Percentiles rank a stretch among this genome's conserved stretches.
Evolutionary conservation across 345 rosid genomes (phyloP).

Genomic region (Crucihimalaya himalaica): DNA sequence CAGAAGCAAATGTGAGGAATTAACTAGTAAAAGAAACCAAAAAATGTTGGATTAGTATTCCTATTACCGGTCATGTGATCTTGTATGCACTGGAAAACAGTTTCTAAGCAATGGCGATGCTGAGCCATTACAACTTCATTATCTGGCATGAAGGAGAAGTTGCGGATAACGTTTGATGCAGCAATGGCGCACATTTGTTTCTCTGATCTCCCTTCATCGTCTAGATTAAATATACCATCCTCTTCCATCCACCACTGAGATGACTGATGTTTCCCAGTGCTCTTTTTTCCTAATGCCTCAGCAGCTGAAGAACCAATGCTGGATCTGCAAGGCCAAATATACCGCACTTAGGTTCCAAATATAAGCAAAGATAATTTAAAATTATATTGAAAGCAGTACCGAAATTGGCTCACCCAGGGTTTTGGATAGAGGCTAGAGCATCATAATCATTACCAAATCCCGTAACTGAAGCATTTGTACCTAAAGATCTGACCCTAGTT

Average conservation of each 20-base stretch:
- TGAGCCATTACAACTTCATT: slow-evolving; percentile 93
- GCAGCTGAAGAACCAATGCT: slow-evolving; percentile 46
- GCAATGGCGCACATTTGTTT: slow-evolving; percentile 91
- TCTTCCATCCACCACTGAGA: slow-evolving; percentile 90
- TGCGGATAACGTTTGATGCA: slow-evolving; percentile 89
- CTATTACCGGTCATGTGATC: slow-evolving; percentile 67
- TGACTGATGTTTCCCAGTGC: slow-evolving; percentile 50
- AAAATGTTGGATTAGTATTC: background rate
- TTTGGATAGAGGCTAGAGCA: slow-evolving; percentile 53
- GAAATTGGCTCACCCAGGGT: slow-evolving; percentile 50
- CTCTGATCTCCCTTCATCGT: slow-evolving; percentile 90
- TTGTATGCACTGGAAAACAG: slow-evolving; percentile 89
- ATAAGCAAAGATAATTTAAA: background rate
- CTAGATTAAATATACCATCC: slow-evolving; percentile 88
- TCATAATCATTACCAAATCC: slow-evolving; percentile 81
- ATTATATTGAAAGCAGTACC: background rate
- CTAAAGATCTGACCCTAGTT: slow-evolving; percentile 69
- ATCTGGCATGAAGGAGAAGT: slow-evolving; percentile 98
- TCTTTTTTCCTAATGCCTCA: slow-evolving; percentile 52
- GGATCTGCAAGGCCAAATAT: slow-evolving; percentile 44
- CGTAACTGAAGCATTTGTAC: slow-evolving; percentile 61
- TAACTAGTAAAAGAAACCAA: slow-evolving; percentile 1
- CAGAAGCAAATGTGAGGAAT: background rate
- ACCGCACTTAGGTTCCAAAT: slow-evolving; percentile 17
- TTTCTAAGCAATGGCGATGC: slow-evolving; percentile 97